Evolutionary conservation across 768 basidiomycete genomes (phyloP).

Genomic region (Pisolithus marmoratus): DNA sequence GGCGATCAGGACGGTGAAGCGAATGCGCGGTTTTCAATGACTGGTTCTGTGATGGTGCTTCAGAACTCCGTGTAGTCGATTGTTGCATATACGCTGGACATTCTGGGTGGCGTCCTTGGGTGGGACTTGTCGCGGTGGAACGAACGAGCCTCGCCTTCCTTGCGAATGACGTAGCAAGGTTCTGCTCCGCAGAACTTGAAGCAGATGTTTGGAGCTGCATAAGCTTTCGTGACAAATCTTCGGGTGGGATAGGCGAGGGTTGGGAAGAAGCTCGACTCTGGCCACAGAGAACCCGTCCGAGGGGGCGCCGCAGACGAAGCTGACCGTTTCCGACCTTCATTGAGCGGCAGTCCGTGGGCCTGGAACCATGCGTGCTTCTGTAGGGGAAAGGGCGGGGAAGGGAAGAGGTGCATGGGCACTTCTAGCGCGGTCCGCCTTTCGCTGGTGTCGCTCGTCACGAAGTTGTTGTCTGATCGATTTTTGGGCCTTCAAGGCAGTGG

Average conservation of each 20-base stretch:
- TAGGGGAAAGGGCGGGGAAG: conserved; percentile 11
- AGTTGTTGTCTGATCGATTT: conserved; percentile 71
- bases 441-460: conserved; percentile 58
- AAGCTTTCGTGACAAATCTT: conserved; percentile 57
- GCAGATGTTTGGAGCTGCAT: conserved; percentile 40
- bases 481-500: conserved; percentile 78
- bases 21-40: conserved; percentile 50
- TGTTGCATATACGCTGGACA: conserved; percentile 14
- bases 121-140: conserved; percentile 19
- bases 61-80: conserved; percentile 14
- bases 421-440: conserved; percentile 43
- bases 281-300: conserved; percentile 16
- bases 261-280: conserved; percentile 42
- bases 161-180: conserved; percentile 8
- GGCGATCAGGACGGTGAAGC: conserved; percentile 47
- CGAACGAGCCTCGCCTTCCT: conserved; percentile 6
- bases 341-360: conserved; percentile 34
- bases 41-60: conserved; percentile 16
- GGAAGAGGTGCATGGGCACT: conserved; percentile 15
- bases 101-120: conserved; percentile 12
- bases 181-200: conserved; percentile 6
- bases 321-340: conserved; percentile 32
- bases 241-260: conserved; percentile 41
- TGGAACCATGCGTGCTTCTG: conserved; percentile 18
- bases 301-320: conserved; percentile 20